These are phyloP conservation scores for Xylaria sp. DNA, from an alignment of 2,329 filamentous ascomycete species.

Conservation along the genomic window DNA sequence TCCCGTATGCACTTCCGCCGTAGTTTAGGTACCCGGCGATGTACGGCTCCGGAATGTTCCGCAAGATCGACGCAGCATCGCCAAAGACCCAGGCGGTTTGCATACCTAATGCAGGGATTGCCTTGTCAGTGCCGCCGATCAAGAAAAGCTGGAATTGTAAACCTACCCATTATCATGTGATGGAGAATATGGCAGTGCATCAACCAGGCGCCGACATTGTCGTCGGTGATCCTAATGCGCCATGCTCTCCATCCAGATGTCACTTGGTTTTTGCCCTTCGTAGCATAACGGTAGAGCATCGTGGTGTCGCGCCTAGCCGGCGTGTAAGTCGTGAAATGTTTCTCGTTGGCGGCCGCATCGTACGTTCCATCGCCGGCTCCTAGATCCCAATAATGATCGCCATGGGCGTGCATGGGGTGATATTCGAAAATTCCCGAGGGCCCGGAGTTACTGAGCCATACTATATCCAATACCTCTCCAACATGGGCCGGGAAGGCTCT, in stretches of 20 bases:
- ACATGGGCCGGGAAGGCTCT: constrained; percentile 57
- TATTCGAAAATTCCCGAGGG: constrained; percentile 48
- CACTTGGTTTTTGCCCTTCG: constrained; percentile 46
- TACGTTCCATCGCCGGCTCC: constrained; percentile 60
- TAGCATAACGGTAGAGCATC: constrained; percentile 60
- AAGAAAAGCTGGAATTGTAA: not conserved
- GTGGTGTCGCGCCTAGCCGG: constrained; percentile 54
- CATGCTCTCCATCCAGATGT: constrained; percentile 65
- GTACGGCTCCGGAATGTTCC: constrained; percentile 43
- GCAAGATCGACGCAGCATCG: constrained; percentile 44
- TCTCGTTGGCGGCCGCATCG: constrained; percentile 55
- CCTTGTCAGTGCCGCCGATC: not conserved
- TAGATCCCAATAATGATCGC: constrained; percentile 58
- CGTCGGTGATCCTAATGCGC: constrained; percentile 53
- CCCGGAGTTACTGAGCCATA: constrained; percentile 51
- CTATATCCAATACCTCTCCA: constrained; percentile 62
- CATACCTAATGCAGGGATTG: constrained; percentile 42
- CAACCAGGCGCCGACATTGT: constrained; percentile 65
- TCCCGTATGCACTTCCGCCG: constrained; percentile 54
- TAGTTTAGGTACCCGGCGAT: constrained; percentile 50
- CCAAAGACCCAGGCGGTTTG: constrained; percentile 51
- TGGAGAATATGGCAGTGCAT: constrained; percentile 64
- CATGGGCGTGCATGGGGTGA: constrained; percentile 63
- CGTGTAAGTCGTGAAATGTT: constrained; percentile 42
- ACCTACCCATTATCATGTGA: constrained; percentile 63